These are phyloP conservation scores for Trichosporon inkin DNA, from an alignment of 1,284 basidiomycete genomes.

Conservation along the genomic window DNA sequence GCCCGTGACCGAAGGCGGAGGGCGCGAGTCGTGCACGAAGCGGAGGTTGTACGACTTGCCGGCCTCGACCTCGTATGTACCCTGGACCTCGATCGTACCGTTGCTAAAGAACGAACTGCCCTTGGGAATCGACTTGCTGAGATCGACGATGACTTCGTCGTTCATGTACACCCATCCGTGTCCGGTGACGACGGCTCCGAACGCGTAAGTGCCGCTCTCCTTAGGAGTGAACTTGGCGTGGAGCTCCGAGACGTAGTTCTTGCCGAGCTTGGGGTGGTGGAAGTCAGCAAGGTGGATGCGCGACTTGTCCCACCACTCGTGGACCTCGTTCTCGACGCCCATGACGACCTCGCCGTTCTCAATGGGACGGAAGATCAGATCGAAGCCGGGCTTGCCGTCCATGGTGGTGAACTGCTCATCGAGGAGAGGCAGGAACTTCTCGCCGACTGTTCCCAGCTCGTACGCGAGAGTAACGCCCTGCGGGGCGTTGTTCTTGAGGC, in stretches of 20 bases:
- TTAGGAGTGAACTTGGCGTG: constrained; percentile 27
- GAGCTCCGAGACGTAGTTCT: constrained; percentile 27
- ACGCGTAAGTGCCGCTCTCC: constrained; percentile 31
- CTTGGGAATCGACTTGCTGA: constrained; percentile 54
- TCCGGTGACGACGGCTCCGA: constrained; percentile 31
- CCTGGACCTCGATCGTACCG: constrained; percentile 26
- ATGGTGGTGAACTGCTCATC: constrained; percentile 26
- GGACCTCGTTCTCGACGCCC: constrained; percentile 10
- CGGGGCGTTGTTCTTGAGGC: constrained; percentile 53
- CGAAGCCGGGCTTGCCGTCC: constrained; percentile 29
- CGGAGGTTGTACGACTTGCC: constrained; percentile 31
- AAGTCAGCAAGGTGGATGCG: constrained; percentile 35
- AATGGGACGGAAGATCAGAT: constrained; percentile 27
- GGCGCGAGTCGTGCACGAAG: constrained; percentile 30
- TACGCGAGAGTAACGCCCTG: constrained; percentile 50
- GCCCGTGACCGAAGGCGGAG: constrained; percentile 53
- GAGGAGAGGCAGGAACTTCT: constrained; percentile 28
- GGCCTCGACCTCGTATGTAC: constrained; percentile 25
- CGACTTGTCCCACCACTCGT: constrained; percentile 22
- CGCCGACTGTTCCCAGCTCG: constrained; percentile 37
- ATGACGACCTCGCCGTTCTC: constrained; percentile 17
- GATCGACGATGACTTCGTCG: constrained; percentile 61
- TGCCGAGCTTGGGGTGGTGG: constrained; percentile 18
- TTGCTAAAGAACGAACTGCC: constrained; percentile 27
- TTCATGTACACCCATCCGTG: constrained; percentile 58